Base-by-base conservation (phyloP, 257 asterid genomes). In the Perilla frutescens region DNA sequence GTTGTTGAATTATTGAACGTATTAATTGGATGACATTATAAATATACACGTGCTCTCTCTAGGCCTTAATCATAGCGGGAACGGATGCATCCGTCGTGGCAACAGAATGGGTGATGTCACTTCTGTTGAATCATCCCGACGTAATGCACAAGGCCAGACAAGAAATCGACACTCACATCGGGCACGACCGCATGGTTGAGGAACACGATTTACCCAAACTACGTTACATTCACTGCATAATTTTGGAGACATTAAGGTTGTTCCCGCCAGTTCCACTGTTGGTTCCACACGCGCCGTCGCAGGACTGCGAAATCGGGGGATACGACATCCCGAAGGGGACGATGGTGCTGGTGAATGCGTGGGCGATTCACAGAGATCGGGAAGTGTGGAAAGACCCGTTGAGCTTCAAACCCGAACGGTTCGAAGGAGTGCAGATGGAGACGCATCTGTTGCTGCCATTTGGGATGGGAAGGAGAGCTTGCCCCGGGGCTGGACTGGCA, bases 81-180 rank as follows among this genome's bases (percentile, higher is more conserved):
- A 76, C 80, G 20, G 80, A 76, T 41, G 59, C 70, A 48, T 76
- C 80, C 0, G 54, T 53, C 0, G 64, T 59, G 0, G 50, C 80
- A 5, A n/a, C 60, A 48, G 80, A 76, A 67, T 76, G 80, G 80
- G 80, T 57, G 4, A 76, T 76, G 80, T 10, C 80, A 13, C 53
- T 56, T 4, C 10, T 75, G 3, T 37, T 75, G 5, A 75, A 75
- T 29, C 79, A 75, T 12, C 79, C 74, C 1, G 44, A 75, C 8
- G 51, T 54, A 2, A 1, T 76, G 65, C 34, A 29, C 4, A 76
- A 62, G 56, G 76, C 76, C 4, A 50, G 76, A 54, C 37, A 61
- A 9, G 80, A 76, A 12, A 3, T 76, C 15, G 80, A 76, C 36
- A 1, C 34, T 3, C 9, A 9, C 5, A 72, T 76, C 8, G 80